Conservation (phyloP, 225 moss, liverwort and hornwort species). For the Sphagnum contortum region DNA sequence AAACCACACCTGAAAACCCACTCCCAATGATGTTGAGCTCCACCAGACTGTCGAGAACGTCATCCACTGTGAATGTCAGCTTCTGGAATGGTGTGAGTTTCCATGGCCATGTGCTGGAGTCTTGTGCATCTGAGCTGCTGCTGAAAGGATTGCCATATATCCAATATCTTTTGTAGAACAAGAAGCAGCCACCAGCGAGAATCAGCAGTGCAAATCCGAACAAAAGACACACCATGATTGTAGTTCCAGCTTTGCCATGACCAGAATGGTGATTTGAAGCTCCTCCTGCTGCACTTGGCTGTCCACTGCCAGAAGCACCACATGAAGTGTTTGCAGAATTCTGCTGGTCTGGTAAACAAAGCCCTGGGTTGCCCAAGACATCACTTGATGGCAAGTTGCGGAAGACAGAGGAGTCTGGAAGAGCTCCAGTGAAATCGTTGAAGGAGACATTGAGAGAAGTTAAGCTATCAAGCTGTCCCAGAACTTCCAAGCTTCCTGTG, state of each 20-base stretch:
- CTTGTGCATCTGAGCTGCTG: not conserved
- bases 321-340: no score
- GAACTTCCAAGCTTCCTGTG: constrained; percentile 12
- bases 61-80: constrained; percentile 33
- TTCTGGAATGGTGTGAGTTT: constrained; percentile 43
- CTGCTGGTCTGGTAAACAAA: constrained; percentile 10
- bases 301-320: not conserved
- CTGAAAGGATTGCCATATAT: constrained; percentile 19
- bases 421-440: constrained; percentile 1
- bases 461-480: constrained; percentile 2
- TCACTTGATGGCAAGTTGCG: constrained; percentile 26
- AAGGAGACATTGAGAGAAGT: not conserved
- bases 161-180: constrained; percentile 51
- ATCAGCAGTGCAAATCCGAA: constrained; percentile 50
- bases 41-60: constrained; percentile 36
- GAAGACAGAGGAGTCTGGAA: constrained; percentile 40
- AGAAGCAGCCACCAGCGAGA: constrained; percentile 33
- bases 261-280: constrained; percentile 1
- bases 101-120: constrained; percentile 45
- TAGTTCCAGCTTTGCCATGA: constrained; percentile 32
- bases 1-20: constrained; percentile 46
- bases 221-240: constrained; percentile 35
- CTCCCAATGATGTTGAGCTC: constrained; percentile 44
- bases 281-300: no score
- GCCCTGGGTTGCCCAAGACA: constrained; percentile 25